These are phyloP conservation scores for Solanum gandarillasii DNA, from an alignment of 257 asterid species.

Conservation along the genomic window DNA sequence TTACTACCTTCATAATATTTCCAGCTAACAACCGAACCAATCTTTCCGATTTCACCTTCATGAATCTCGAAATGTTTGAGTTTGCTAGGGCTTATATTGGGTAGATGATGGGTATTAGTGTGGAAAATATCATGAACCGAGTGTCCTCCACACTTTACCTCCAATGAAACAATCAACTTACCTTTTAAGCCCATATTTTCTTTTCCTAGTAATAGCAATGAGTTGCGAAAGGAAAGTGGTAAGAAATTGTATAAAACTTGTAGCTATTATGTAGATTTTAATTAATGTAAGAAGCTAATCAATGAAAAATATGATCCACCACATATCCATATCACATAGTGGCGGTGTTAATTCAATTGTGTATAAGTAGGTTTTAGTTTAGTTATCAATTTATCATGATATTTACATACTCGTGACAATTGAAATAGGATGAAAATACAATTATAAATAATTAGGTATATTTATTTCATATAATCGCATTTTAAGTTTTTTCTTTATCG, in stretches of 20 bases:
- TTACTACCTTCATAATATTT: neutral
- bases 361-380: too few relatives aligned
- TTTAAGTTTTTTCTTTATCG: too few relatives aligned
- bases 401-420: too few relatives aligned
- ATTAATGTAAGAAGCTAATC: neutral
- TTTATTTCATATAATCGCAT: too few relatives aligned
- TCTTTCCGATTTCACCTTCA: neutral
- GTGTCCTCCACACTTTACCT: neutral
- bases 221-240: neutral
- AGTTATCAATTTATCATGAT: too few relatives aligned
- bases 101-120: neutral
- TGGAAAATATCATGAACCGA: neutral
- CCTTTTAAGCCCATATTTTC: neutral
- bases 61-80: neutral
- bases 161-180: neutral
- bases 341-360: too few relatives aligned
- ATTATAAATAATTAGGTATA: too few relatives aligned
- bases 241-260: neutral
- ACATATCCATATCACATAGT: too few relatives aligned
- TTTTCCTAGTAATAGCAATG: neutral
- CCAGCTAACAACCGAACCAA: neutral
- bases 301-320: too few relatives aligned
- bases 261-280: neutral
- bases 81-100: neutral
- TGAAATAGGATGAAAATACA: too few relatives aligned